Percentiles rank a stretch among this genome's conserved stretches.
Conservation (phyloP, 2,329 filamentous ascomycete species). For the Fusarium subglutinans region DNA sequence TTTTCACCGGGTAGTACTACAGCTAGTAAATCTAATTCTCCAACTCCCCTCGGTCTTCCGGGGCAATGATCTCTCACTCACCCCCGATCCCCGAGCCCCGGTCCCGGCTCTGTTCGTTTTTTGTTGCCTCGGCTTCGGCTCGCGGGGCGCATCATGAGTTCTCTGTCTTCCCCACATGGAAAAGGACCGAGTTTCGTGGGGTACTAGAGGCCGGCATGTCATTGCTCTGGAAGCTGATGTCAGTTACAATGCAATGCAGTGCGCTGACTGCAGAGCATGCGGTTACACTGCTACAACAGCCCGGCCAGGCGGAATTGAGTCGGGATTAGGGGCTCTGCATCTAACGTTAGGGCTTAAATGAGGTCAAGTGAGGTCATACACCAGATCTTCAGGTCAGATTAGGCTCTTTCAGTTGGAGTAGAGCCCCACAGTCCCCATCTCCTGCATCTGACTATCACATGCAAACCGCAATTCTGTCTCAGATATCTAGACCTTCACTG, state of each 20-base stretch:
- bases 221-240: background rate
- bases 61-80: conserved; percentile 30
- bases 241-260: background rate
- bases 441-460: conserved; percentile 35
- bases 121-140: conserved; percentile 44
- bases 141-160: conserved; percentile 29
- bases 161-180: conserved; percentile 27
- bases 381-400: conserved; percentile 9
- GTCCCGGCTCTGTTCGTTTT: conserved; percentile 20
- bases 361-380: conserved; percentile 14
- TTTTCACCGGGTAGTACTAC: background rate
- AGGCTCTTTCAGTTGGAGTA: conserved; percentile 15
- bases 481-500: background rate
- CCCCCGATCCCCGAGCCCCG: conserved; percentile 37
- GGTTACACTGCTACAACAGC: background rate
- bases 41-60: conserved; percentile 30
- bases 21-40: conserved; percentile 9
- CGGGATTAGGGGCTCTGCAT: conserved; percentile 10
- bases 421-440: conserved; percentile 29
- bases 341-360: background rate
- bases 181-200: conserved; percentile 22
- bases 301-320: conserved; percentile 34
- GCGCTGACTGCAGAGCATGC: background rate
- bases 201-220: background rate
- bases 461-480: conserved; percentile 13